Base-by-base conservation (phyloP, 1,284 basidiomycete species). In the Pseudozyma sp. region DNA sequence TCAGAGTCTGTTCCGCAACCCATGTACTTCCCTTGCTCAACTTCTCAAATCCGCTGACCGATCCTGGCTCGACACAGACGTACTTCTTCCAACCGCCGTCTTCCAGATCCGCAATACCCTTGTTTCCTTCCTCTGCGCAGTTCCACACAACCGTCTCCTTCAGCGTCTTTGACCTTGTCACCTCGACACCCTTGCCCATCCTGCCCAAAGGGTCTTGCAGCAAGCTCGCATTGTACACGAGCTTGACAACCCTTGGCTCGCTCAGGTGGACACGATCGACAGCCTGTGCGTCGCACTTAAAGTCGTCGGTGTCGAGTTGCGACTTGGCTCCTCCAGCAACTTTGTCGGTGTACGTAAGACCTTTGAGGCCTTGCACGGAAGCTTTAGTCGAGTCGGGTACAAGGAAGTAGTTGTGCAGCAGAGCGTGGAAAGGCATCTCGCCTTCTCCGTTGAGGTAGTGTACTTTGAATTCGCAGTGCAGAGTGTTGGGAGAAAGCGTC, bases 51-150 rank as follows among this genome's bases (percentile, higher is more conserved):
- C 70, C 69, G n/a, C 55, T 51, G 21, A 83, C 79, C 40, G 80
- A 65, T 16, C 86, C 86, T 2, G 85, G 85, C 68, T 86, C 85
- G 47, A 86, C 77, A 60, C 86, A 86, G 39, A 86, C 74, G 58
- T 84, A 86, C 51, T 74, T 72, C 36, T 78, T 78, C 75, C 76
- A 82, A 1, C 85, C 86, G 2, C 76, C 76, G 13, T 78, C 59
- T 51, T 86, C 80, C 75, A 86, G 78, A 68, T 86, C 86, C 12
- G 55, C 76, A 52, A 86, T 86, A 12, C 59, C 65, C 14, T 73
- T 73, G 42, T 69, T 80, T 31, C 83, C 85, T 35, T 76, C 79
- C 48, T 82, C 72, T 43, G 79, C 82, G 11, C 85, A 85, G 68
- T 86, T 86, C 86, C 86, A 86, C 10, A 86, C 53, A 21, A 80